phyloP scores from a whole-genome alignment of 73 alveolate genomes.

The Paramecium biaurelia region DNA sequence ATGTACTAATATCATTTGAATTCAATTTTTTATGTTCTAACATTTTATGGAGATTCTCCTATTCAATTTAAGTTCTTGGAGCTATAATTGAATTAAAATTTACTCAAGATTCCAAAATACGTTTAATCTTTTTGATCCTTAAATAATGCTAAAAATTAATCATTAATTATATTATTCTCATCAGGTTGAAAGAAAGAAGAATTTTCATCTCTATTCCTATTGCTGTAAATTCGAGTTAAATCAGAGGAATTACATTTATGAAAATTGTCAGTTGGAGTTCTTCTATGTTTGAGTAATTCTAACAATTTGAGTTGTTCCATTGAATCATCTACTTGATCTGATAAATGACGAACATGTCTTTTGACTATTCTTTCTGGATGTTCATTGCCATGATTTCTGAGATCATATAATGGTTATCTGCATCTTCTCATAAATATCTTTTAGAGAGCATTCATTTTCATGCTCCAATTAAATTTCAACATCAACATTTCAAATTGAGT shows the following conservation, averaged over 20 bases:
- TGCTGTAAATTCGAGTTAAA: neutral
- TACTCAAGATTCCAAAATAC: neutral
- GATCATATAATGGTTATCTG: neutral
- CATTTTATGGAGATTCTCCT: neutral
- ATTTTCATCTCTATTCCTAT: neutral
- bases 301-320: neutral
- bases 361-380: neutral
- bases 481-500: neutral
- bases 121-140: neutral
- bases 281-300: neutral
- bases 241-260: neutral
- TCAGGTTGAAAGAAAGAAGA: neutral
- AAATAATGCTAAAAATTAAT: neutral
- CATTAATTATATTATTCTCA: neutral
- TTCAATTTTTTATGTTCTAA: neutral
- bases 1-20: neutral
- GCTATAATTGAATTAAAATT: neutral
- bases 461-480: neutral
- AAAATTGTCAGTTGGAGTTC: constrained; percentile 2
- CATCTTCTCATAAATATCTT: neutral
- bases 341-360: neutral
- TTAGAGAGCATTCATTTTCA: neutral
- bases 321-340: neutral
- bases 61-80: neutral
- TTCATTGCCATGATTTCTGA: neutral